Base-by-base conservation (phyloP, 2,329 filamentous ascomycete species). In the Aspergillus transmontanensis region DNA sequence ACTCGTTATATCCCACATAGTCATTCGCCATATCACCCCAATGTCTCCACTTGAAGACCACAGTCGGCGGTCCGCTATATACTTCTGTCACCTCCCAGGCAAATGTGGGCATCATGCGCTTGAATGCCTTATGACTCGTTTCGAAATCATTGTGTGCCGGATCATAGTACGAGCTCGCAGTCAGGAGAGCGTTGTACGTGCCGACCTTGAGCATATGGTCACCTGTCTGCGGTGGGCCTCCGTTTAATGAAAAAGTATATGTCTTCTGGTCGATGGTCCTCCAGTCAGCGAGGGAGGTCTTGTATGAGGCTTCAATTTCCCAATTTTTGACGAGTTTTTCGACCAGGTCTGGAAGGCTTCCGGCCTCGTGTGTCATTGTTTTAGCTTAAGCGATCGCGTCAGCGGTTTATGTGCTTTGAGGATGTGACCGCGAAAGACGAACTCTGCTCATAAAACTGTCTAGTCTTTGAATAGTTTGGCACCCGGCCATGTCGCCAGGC, bases 291-390 rank as follows among this genome's bases (percentile, higher is more conserved):
- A 90, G 80, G 19, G 81, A 70, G 9, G 83, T 83, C 77, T 90
- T 90, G 83, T 89, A 90, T 0, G 86, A 89, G 0, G 89, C 89
- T 74, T 90, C 88, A 58, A 90, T 85, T 75, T 90, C 88, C 89
- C 88, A 90, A 74, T 90, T 90, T 79, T 90, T 90, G 72, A 90
- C 88, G 1, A 90, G 83, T 71, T 90, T 90, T 73, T 90, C 85
- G 45, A 90, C 87, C 5, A 90, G 82, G 56, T 83, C 77, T 16
- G 85, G 83, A 3, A 90, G 83, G 61, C 84, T 87, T 41, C 81
- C 82, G 4, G 86, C 79, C 53, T 77, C 75, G 73, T 90, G 88
- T 69, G 76, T 82, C 75, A 79, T 82, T 41, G 77, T 80, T 74
- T 88, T 89, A 59, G 85, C 87, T 90, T 70, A 6, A 45, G 53